Conservation (phyloP, 148 eudicot genomes). For the Rhododendron simsii region DNA sequence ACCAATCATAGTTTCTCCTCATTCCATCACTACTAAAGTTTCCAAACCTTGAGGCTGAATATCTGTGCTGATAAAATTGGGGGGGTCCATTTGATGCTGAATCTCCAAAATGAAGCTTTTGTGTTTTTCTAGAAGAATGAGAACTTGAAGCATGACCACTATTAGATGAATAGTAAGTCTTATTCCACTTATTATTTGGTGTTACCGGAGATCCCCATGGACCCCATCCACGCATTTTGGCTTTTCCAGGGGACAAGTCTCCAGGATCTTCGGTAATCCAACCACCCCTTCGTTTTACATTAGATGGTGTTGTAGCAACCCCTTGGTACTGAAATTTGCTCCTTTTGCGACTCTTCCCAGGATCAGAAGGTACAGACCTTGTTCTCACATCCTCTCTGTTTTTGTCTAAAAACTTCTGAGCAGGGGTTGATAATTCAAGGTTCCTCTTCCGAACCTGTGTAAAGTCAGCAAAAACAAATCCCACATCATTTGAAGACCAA, state of each 20-base stretch:
- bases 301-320: slow-evolving; percentile 29
- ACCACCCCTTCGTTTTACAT: slow-evolving; percentile 51
- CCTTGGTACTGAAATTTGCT: slow-evolving; percentile 36
- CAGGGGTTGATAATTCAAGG: slow-evolving; percentile 52
- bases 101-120: slow-evolving; percentile 23
- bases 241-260: slow-evolving; percentile 27
- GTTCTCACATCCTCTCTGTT: slow-evolving; percentile 22
- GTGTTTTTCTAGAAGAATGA: slow-evolving; percentile 25
- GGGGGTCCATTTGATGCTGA: slow-evolving; percentile 39
- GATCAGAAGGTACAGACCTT: slow-evolving; percentile 53
- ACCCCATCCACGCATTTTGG: slow-evolving; percentile 26
- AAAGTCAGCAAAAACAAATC: slow-evolving; percentile 4
- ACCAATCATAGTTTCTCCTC: slow-evolving; percentile 45
- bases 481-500: background rate
- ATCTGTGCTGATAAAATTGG: slow-evolving; percentile 28
- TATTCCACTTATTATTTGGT: slow-evolving; percentile 32
- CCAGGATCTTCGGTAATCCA: slow-evolving; percentile 66
- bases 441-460: slow-evolving; percentile 56
- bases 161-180: slow-evolving; percentile 22
- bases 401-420: slow-evolving; percentile 29
- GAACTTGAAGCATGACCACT: slow-evolving; percentile 41
- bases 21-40: slow-evolving; percentile 29
- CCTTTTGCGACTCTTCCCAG: slow-evolving; percentile 40
- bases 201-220: slow-evolving; percentile 64
- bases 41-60: slow-evolving; percentile 50